Conservation (phyloP, 148 eudicot genomes). For the Bassia scoparia region DNA sequence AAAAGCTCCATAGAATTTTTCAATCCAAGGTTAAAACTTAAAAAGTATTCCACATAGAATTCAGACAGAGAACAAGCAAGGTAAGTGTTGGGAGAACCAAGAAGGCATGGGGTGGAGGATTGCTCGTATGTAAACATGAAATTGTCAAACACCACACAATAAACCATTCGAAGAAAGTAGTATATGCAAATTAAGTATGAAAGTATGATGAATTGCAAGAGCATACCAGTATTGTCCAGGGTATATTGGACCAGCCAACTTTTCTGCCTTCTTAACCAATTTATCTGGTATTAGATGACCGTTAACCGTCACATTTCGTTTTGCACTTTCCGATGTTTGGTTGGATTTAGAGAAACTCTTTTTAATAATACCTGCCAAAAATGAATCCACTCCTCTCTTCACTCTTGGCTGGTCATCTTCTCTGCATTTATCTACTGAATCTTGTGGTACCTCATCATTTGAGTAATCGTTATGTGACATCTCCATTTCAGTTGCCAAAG, state of each 20-base stretch:
- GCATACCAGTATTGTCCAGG: conserved; percentile 90
- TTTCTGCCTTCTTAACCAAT: conserved; percentile 78
- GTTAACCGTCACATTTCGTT: conserved; percentile 56
- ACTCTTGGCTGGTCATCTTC: conserved; percentile 52
- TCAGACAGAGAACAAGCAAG: too few species aligned
- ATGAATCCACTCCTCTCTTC: conserved; percentile 56
- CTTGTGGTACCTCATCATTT: conserved; percentile 49
- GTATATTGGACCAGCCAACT: conserved; percentile 69
- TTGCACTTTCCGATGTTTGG: conserved; percentile 39
- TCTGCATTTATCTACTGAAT: conserved; percentile 46
- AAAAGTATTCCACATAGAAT: too few species aligned
- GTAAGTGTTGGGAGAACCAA: too few species aligned
- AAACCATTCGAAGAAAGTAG: background rate
- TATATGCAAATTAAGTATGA: background rate
- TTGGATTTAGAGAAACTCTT: conserved; percentile 61
- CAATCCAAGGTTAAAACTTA: too few species aligned
- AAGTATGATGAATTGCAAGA: conserved; percentile 1
- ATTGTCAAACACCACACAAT: background rate
- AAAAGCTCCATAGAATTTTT: background rate
- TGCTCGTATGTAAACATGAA: background rate
- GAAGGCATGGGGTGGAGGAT: too few species aligned
- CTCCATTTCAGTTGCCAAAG: conserved; percentile 79
- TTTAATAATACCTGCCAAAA: conserved; percentile 62
- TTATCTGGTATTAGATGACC: conserved; percentile 75
- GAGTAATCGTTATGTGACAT: conserved; percentile 54